Base-by-base conservation (phyloP, 2,329 filamentous ascomycete genomes). In the Bipolaris victoriae region DNA sequence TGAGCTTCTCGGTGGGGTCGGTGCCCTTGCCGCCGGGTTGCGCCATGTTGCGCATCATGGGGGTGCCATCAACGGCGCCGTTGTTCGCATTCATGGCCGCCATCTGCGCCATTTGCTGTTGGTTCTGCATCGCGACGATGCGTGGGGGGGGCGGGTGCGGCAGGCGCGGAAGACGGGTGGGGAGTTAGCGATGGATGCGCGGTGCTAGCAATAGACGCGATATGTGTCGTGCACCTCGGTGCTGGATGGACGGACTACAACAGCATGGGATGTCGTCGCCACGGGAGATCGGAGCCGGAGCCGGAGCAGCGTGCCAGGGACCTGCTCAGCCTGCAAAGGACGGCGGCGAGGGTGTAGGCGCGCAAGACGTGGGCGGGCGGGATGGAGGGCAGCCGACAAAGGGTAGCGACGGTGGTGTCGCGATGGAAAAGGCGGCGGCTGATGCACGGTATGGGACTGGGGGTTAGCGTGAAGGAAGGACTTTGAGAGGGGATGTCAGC, bases 31-130 rank as follows among this genome's bases (percentile, higher is more conserved):
- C 61, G 48, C 62, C 62, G 74, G 71, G 74, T 24, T 70, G 79
- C 63, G 66, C 70, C 75, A 68, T 73, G 71, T 86, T 88, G 73
- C 85, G 87, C 86, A 89, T 89, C 83, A 89, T 88, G 71, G 84
- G 83, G 72, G 81, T 81, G 69, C 83, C 84, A 65, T 87, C 88
- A 55, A 89, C 86, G 51, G 87, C 86, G 45, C 85, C 88, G 71
- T 81, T 81, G 75, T 68, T 69, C 37, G 84, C 81, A 73, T 83
- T 86, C 86, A 91, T 90, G 72, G 78, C 79, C 72, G 83, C 84
- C 87, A 92, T 90, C 72, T 85, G 82, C 68, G 83, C 80, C 85
- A 88, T 76, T 77, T 81, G 81, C 85, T 81, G 81, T 85, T 66
- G 71, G 70, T 69, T 76, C 73, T 76, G 73, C 74, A 76, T 76